A percentile compares a stretch with the other conserved stretches of the same genome.
These are phyloP conservation scores for Ochromonas danica DNA, from an alignment of 108 stramenopile genomes.

Conservation along the genomic window DNA sequence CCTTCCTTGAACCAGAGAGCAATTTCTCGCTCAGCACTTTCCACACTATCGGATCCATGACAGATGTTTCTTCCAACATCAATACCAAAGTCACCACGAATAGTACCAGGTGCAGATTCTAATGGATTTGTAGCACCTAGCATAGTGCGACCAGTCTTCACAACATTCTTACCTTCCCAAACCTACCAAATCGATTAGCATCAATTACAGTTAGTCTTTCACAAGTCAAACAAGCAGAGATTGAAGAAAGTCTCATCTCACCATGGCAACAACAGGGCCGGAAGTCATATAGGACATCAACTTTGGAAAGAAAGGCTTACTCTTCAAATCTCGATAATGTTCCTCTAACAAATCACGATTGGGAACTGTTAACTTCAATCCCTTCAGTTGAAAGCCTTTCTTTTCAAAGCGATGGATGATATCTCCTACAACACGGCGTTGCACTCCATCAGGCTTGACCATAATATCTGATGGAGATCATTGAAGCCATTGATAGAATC, in stretches of 20 bases:
- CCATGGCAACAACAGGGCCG: slow-evolving; percentile 90
- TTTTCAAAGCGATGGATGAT: slow-evolving; percentile 94
- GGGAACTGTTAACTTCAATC: slow-evolving; percentile 85
- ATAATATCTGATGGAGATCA: slow-evolving; percentile 59
- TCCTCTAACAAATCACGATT: slow-evolving; percentile 78
- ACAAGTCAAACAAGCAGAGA: slow-evolving; percentile 71
- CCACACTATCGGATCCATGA: slow-evolving; percentile 88
- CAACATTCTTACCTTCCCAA: slow-evolving; percentile 59
- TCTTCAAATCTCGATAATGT: slow-evolving; percentile 88
- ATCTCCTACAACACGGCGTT: slow-evolving; percentile 91
- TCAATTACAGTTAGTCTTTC: not conserved
- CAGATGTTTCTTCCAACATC: slow-evolving; percentile 79
- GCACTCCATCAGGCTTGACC: slow-evolving; percentile 99
- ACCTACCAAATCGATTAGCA: slow-evolving; percentile 11
- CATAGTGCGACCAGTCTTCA: slow-evolving; percentile 77
- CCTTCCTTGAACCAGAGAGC: slow-evolving; percentile 92
- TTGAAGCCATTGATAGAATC: not conserved
- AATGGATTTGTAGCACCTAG: slow-evolving; percentile 95
- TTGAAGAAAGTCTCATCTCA: slow-evolving; percentile 70
- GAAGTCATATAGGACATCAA: slow-evolving; percentile 91
- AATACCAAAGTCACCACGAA: slow-evolving; percentile 96
- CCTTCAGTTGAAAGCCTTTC: slow-evolving; percentile 94
- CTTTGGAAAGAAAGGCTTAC: slow-evolving; percentile 93
- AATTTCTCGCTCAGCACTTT: slow-evolving; percentile 90
- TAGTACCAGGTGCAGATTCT: slow-evolving; percentile 89